Conservation (phyloP, 768 basidiomycete genomes). For the Boletus bicolor region DNA sequence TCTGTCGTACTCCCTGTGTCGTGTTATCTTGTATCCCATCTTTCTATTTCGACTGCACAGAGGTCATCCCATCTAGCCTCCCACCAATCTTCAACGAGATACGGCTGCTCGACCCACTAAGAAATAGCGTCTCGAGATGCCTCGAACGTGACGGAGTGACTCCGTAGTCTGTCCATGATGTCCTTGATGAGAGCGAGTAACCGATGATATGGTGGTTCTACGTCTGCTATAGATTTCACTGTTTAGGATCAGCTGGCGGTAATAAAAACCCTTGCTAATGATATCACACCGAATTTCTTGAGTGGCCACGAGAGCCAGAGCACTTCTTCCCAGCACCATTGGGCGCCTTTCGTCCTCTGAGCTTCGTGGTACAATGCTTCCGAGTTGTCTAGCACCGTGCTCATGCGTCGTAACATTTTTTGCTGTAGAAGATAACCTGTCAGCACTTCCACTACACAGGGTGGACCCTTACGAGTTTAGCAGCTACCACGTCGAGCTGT, state of each 20-base stretch:
- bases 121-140: conserved; percentile 58
- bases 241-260: not conserved
- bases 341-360: conserved; percentile 65
- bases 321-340: conserved; percentile 68
- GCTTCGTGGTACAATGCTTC: conserved; percentile 68
- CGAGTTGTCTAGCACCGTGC: conserved; percentile 56
- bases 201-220: conserved; percentile 65
- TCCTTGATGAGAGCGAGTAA: conserved; percentile 56
- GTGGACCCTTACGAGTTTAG: conserved; percentile 57
- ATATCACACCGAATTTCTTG: conserved; percentile 65
- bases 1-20: conserved; percentile 16
- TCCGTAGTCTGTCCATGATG: conserved; percentile 55
- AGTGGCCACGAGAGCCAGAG: conserved; percentile 83
- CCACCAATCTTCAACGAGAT: conserved; percentile 68
- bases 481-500: conserved; percentile 55
- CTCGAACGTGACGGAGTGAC: conserved; percentile 69
- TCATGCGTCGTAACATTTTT: conserved; percentile 65
- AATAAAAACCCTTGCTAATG: not conserved
- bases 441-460: not conserved
- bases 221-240: conserved; percentile 55
- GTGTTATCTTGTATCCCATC: conserved; percentile 48
- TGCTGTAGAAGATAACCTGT: conserved; percentile 39
- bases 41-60: conserved; percentile 71
- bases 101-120: conserved; percentile 68
- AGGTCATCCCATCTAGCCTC: conserved; percentile 73